phyloP scores from a whole-genome alignment of 108 stramenopile species.

The Discostella stelligeroides region DNA sequence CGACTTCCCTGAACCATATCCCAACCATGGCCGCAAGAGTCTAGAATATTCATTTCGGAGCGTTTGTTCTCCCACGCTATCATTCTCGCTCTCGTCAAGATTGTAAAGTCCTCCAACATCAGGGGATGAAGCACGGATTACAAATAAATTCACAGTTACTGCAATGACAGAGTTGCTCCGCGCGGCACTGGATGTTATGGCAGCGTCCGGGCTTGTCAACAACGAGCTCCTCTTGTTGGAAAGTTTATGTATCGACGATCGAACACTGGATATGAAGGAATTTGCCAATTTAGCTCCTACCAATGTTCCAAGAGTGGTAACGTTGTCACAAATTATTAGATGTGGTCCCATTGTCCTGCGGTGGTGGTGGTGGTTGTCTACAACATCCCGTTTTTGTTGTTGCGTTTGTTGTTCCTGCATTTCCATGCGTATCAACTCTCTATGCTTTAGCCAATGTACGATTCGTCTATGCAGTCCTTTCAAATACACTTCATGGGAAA shows the following conservation, averaged over 20 bases:
- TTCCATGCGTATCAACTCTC: conserved; percentile 11
- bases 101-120: conserved; percentile 49
- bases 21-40: conserved; percentile 37
- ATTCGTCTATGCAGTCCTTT: conserved; percentile 33
- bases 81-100: conserved; percentile 13
- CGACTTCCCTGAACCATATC: conserved; percentile 32
- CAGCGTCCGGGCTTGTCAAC: background rate
- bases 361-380: background rate
- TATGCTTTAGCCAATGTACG: conserved; percentile 35
- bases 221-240: background rate
- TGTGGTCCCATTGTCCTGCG: conserved; percentile 21
- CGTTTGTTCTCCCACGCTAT: conserved; percentile 20
- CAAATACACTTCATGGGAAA: conserved; percentile 38
- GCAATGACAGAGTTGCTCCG: no score
- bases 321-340: conserved; percentile 68
- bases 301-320: conserved; percentile 56
- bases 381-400: background rate
- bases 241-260: conserved; percentile 35
- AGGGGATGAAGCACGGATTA: conserved; percentile 31
- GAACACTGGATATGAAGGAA: conserved; percentile 50
- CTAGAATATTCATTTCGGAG: conserved; percentile 36
- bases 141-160: conserved; percentile 30
- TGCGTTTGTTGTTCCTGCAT: background rate
- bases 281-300: conserved; percentile 55
- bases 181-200: background rate